Percentiles rank a stretch among this genome's conserved stretches.
Evolutionary conservation across 176 grass and related monocot genomes (phyloP).

Genomic region (Hsuehochloa calcarea): DNA sequence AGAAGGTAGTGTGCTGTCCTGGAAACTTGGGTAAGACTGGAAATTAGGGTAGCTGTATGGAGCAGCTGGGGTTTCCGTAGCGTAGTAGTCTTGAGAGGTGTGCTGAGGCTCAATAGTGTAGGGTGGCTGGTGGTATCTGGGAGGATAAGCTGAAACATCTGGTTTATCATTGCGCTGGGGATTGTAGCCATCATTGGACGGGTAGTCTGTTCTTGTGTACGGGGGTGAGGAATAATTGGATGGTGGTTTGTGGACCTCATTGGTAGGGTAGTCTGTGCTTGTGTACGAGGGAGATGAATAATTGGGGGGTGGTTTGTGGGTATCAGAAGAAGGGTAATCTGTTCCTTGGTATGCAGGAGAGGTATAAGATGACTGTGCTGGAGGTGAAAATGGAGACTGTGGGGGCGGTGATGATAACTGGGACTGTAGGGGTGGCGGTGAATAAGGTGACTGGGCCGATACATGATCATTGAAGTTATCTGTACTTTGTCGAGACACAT

Average conservation of each 20-base stretch:
- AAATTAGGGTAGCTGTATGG: slow-evolving; percentile 86
- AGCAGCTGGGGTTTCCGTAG: slow-evolving; percentile 49
- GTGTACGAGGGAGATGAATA: slow-evolving; percentile 46
- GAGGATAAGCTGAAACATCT: slow-evolving; percentile 59
- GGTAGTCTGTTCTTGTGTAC: slow-evolving; percentile 50
- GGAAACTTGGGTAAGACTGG: slow-evolving; percentile 91
- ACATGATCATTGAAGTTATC: slow-evolving; percentile 46
- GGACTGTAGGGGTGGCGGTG: slow-evolving; percentile 28
- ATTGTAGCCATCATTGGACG: slow-evolving; percentile 54
- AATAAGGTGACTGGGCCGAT: slow-evolving; percentile 46
- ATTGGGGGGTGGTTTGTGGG: slow-evolving; percentile 34
- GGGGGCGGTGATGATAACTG: slow-evolving; percentile 40
- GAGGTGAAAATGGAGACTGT: slow-evolving; percentile 23
- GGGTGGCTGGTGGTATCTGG: slow-evolving; percentile 61
- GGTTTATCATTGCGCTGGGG: slow-evolving; percentile 29
- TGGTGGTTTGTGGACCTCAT: slow-evolving; percentile 54
- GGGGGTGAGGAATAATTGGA: slow-evolving; percentile 58
- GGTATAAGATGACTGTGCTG: slow-evolving; percentile 46
- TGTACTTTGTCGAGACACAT: slow-evolving; percentile 6
- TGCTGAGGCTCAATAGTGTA: slow-evolving; percentile 54
- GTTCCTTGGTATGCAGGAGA: slow-evolving; percentile 50
- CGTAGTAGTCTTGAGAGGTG: slow-evolving; percentile 60
- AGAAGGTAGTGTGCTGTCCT: slow-evolving; percentile 60
- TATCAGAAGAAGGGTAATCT: slow-evolving; percentile 52
- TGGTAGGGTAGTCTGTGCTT: slow-evolving; percentile 51